A percentile compares a stretch with the other conserved stretches of the same genome.
phyloP scores from a whole-genome alignment of 2,329 filamentous ascomycete species.

The Fusarium sp. region DNA sequence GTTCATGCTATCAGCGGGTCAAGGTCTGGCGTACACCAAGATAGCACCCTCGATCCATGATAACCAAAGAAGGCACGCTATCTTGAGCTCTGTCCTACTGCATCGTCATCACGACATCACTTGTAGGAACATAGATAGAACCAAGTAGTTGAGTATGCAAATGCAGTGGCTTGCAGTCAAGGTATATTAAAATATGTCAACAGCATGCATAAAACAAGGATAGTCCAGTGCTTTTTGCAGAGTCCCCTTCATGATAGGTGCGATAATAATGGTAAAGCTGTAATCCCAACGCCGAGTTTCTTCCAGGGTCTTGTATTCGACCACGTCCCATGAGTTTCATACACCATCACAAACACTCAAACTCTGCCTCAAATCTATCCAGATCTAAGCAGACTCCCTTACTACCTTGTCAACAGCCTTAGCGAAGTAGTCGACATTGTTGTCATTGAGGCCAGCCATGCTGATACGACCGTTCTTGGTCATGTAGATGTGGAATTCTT shows the following conservation, averaged over 20 bases:
- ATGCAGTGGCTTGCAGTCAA: slow-evolving; percentile 30
- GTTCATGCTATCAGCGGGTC: slow-evolving; percentile 24
- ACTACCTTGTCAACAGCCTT: slow-evolving; percentile 89
- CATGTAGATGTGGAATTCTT: slow-evolving; percentile 83
- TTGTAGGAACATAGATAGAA: not conserved
- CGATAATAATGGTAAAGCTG: slow-evolving; percentile 30
- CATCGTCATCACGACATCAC: not conserved
- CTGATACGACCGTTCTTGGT: slow-evolving; percentile 98
- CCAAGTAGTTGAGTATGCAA: not conserved
- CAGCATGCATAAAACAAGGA: slow-evolving; percentile 30
- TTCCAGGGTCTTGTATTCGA: slow-evolving; percentile 37
- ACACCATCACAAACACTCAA: slow-evolving; percentile 32
- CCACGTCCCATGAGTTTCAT: slow-evolving; percentile 38
- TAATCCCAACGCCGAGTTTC: slow-evolving; percentile 39
- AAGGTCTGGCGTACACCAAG: slow-evolving; percentile 20
- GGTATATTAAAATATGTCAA: slow-evolving; percentile 34
- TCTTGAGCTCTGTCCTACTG: not conserved
- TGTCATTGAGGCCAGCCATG: slow-evolving; percentile 95
- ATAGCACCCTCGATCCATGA: slow-evolving; percentile 1
- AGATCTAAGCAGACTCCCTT: slow-evolving; percentile 38
- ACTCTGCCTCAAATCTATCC: not conserved
- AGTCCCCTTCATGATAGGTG: slow-evolving; percentile 38
- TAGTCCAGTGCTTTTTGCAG: slow-evolving; percentile 38
- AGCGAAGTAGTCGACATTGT: slow-evolving; percentile 93
- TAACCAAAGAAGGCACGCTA: not conserved